Percentiles rank a stretch among this genome's conserved stretches.
phyloP scores from a whole-genome alignment of 2,329 filamentous ascomycete species.

The Botryotinia narcissicola region DNA sequence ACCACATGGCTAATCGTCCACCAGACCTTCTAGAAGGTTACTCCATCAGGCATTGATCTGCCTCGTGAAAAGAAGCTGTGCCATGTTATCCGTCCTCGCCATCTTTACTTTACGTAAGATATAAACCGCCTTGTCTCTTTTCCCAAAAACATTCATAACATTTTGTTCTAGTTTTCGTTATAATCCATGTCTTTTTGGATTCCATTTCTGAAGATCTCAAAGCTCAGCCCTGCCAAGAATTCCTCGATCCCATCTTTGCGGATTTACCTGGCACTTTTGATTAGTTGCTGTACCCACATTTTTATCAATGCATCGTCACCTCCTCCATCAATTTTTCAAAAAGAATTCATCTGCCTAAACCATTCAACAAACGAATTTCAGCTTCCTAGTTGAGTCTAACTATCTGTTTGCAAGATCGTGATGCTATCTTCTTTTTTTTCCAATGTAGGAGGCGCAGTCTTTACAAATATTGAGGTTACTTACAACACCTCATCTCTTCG shows the following conservation, averaged over 20 bases:
- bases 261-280: neutral
- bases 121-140: neutral
- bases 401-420: neutral
- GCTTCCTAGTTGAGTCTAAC: neutral
- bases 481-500: neutral
- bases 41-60: neutral
- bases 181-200: neutral
- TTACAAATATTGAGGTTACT: neutral
- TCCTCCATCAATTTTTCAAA: neutral
- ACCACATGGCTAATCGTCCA: neutral
- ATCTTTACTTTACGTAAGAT: conserved; percentile 12
- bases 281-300: neutral
- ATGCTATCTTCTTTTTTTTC: neutral
- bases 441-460: neutral
- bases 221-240: conserved; percentile 5
- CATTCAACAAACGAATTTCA: neutral
- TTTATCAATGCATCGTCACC: neutral
- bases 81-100: neutral
- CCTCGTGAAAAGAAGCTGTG: neutral
- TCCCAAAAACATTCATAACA: neutral
- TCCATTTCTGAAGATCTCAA: neutral
- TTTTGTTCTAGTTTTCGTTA: neutral
- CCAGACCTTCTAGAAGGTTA: neutral
- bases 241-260: neutral
- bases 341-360: neutral